These are phyloP conservation scores for Phaeoacremonium minimum DNA, from an alignment of 2,329 filamentous ascomycete genomes.

Conservation along the genomic window DNA sequence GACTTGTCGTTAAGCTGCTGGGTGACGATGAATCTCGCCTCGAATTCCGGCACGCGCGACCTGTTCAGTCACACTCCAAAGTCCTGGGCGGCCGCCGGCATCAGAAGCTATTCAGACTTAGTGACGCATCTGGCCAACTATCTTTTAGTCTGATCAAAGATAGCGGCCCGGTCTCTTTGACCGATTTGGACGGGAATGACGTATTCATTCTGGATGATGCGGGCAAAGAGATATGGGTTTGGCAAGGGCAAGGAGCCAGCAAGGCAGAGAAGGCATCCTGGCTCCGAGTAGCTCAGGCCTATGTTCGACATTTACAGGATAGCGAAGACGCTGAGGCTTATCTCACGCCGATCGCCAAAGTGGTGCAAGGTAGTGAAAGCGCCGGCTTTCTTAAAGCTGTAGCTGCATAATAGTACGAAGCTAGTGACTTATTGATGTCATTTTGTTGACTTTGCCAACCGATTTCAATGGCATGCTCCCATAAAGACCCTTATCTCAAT, in stretches of 20 bases:
- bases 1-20: constrained; percentile 51
- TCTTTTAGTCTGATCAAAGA: constrained; percentile 56
- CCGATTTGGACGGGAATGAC: constrained; percentile 54
- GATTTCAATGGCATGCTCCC: no score
- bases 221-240: constrained; percentile 59
- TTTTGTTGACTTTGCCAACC: no score
- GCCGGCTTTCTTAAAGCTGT: constrained; percentile 46
- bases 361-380: constrained; percentile 52
- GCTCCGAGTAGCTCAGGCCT: constrained; percentile 55
- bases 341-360: constrained; percentile 51
- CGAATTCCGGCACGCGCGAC: constrained; percentile 36
- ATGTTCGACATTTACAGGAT: constrained; percentile 38
- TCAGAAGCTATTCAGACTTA: constrained; percentile 55
- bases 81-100: constrained; percentile 13
- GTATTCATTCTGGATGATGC: constrained; percentile 59
- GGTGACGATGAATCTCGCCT: constrained; percentile 39
- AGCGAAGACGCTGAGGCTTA: constrained; percentile 26
- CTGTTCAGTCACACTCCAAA: constrained; percentile 25
- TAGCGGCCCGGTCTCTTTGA: constrained; percentile 33
- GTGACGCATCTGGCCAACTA: constrained; percentile 54
- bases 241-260: constrained; percentile 59
- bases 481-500: no score
- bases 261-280: constrained; percentile 54
- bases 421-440: no score
- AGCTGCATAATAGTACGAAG: constrained; percentile 14